These are phyloP conservation scores for Stagonosporopsis tanaceti DNA, from an alignment of 2,329 filamentous ascomycete species.

Conservation along the genomic window DNA sequence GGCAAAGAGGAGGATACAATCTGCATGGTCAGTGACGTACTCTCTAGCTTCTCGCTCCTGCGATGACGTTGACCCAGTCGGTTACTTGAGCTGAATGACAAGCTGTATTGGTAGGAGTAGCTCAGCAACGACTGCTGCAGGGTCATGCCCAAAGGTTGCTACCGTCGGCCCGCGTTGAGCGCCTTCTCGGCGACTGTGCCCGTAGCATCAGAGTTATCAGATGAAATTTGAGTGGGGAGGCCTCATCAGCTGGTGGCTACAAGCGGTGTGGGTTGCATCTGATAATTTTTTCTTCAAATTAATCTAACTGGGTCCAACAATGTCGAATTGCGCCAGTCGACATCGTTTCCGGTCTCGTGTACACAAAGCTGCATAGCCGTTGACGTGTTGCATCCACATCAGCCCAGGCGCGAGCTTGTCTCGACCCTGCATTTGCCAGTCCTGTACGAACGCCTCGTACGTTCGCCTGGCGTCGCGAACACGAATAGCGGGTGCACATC, in stretches of 20 bases:
- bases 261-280: constrained; percentile 22
- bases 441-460: constrained; percentile 19
- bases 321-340: constrained; percentile 9
- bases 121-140: too few species aligned
- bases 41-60: too few species aligned
- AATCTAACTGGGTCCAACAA: constrained; percentile 11
- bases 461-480: constrained; percentile 2
- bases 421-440: constrained; percentile 16
- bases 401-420: neutral
- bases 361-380: constrained; percentile 21
- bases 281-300: constrained; percentile 20
- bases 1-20: neutral
- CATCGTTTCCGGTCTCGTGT: neutral
- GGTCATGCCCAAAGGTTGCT: neutral
- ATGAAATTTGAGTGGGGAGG: constrained; percentile 16
- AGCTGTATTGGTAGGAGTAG: neutral
- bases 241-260: constrained; percentile 7
- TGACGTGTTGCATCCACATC: constrained; percentile 29
- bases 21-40: too few species aligned
- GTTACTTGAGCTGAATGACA: neutral
- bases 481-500: constrained; percentile 17
- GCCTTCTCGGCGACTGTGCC: constrained; percentile 11
- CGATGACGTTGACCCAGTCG: neutral
- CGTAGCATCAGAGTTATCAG: constrained; percentile 24
- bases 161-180: neutral